Evolutionary conservation across 2,329 filamentous ascomycete genomes (phyloP).

Genomic region (Thielaviopsis ethacetica): DNA sequence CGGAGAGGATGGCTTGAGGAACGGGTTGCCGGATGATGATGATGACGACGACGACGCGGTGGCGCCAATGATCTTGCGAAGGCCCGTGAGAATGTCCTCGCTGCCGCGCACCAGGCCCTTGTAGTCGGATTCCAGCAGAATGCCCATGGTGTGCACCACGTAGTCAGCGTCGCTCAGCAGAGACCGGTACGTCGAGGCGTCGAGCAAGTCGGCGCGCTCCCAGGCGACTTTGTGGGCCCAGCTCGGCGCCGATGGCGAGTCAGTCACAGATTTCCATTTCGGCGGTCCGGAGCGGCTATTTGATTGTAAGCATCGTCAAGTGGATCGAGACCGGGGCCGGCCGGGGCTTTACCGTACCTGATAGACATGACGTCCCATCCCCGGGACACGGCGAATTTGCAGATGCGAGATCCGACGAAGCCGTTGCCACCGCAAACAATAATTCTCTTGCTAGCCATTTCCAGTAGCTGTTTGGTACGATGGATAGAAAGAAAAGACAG

Average conservation of each 20-base stretch:
- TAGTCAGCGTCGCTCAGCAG: conserved; percentile 64
- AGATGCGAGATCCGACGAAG: conserved; percentile 78
- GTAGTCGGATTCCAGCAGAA: conserved; percentile 93
- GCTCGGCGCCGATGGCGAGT: conserved; percentile 49
- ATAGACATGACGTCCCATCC: conserved; percentile 90
- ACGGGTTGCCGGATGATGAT: conserved; percentile 49
- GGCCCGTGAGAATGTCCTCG: conserved; percentile 63
- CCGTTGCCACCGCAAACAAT: conserved; percentile 90
- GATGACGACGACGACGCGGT: conserved; percentile 36
- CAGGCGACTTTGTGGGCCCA: conserved; percentile 77
- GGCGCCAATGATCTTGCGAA: conserved; percentile 54
- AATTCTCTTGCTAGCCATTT: conserved; percentile 51
- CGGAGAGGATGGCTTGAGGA: conserved; percentile 29
- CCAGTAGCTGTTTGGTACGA: conserved; percentile 20
- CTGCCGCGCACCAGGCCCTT: conserved; percentile 75
- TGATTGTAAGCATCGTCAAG: conserved; percentile 13
- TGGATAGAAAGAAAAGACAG: background rate
- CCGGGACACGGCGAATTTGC: conserved; percentile 68
- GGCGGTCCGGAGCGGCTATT: conserved; percentile 77
- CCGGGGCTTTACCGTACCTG: conserved; percentile 40
- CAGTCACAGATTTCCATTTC: conserved; percentile 65
- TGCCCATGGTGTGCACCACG: conserved; percentile 90
- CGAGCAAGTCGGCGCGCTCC: conserved; percentile 77
- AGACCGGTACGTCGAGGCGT: conserved; percentile 61
- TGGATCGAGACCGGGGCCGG: conserved; percentile 2